A percentile compares a stretch with the other conserved stretches of the same genome.
Evolutionary conservation across 164 flowering plant species (phyloP).

Genomic region (Piper betle): DNA sequence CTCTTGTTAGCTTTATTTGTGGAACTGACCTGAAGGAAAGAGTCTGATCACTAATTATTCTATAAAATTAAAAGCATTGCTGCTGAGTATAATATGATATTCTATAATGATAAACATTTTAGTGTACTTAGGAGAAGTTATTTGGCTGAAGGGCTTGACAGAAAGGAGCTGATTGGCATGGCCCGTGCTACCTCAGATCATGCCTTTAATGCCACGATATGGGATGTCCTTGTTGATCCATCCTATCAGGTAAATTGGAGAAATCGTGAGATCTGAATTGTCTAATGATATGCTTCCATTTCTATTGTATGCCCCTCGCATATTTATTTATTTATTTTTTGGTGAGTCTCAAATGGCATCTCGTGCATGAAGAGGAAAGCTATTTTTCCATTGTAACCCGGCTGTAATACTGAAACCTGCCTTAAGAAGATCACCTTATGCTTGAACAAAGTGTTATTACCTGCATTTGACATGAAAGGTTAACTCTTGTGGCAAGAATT

Average conservation of each 20-base stretch:
- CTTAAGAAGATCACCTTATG: too few species aligned
- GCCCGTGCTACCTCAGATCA: slow-evolving; percentile 99
- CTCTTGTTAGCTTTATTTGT: too few species aligned
- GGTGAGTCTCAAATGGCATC: too few species aligned
- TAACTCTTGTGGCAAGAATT: too few species aligned
- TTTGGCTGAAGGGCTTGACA: slow-evolving; percentile 67
- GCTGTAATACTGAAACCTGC: too few species aligned
- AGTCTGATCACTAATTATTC: neutral
- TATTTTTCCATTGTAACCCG: too few species aligned
- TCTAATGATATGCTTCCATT: neutral
- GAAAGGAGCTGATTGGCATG: slow-evolving; percentile 83
- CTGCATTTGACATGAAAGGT: too few species aligned
- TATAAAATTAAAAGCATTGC: slow-evolving; percentile 7
- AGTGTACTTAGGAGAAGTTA: slow-evolving; percentile 76
- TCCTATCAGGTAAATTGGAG: slow-evolving; percentile 54
- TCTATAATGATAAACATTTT: slow-evolving; percentile 46
- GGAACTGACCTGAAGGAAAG: too few species aligned
- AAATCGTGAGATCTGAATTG: neutral
- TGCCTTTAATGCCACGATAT: slow-evolving; percentile 95
- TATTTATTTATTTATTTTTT: too few species aligned
- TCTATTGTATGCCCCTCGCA: too few species aligned
- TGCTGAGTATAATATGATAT: slow-evolving; percentile 17
- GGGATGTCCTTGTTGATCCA: slow-evolving; percentile 98
- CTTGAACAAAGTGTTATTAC: too few species aligned
- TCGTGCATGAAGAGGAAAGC: too few species aligned